Base-by-base conservation (phyloP, 805 yeast genomes). In the Lachancea cidri region DNA sequence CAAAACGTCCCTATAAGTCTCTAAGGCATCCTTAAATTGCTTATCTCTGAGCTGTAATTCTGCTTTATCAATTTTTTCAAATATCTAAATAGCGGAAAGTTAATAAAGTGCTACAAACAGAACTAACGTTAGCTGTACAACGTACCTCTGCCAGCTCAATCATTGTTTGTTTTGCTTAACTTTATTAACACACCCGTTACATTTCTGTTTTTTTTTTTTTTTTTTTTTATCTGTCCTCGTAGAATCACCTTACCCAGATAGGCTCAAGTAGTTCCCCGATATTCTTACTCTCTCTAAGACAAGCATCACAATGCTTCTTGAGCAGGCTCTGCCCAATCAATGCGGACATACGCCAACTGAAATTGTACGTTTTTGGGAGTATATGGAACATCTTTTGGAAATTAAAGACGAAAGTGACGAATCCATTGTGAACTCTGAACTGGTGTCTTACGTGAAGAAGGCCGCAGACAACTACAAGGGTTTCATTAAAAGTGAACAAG, bases 21-120 rank as follows among this genome's bases (percentile, higher is more conserved):
- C 44, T 4, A 71, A 60, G 0, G 81, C 76, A 17, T 63, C 63
- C 5, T 54, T 49, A 27, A 65, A 65, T 33, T 75, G 73, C 6
- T 71, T 71, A 34, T 66, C 64, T 22, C 67, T 45, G 1, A 70
- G 66, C 9, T 74, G 68, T 19, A 62, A 55, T 45, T 80, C 83
- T 0, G 83, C 85, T 34, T 64, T 67, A 41, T 72, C 73, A 15
- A 77, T 76, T 3, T 71, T 55, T 20, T 68, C 68, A 47, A 76
- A 78, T 2, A 74, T 74, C 74, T 74, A n/a, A 29, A 36, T 19
- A 9, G 36, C 16, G 22, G 29, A 32, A n/a, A 17, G 24, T 19
- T 11, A 11, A 29, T 16, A 36, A 13, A 18, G 14, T 3, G 15
- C 19, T 14, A 9, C 13, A 29, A 13, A 25, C 36, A 29, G 17